Conservation (phyloP, 2,329 filamentous ascomycete species). For the Fusarium oxysporum region DNA sequence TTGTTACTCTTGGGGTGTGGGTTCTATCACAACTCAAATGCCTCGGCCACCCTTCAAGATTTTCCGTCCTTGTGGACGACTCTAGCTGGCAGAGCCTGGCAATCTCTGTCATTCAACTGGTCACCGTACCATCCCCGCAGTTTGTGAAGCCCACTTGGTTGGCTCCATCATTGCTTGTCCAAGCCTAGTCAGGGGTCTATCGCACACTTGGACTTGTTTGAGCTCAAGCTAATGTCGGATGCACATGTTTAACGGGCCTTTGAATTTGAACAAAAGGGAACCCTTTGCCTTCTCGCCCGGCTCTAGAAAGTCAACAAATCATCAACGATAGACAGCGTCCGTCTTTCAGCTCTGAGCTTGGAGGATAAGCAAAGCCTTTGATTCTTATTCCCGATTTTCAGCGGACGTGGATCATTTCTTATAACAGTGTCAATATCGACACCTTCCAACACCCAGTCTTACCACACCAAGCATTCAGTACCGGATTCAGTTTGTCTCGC, state of each 20-base stretch:
- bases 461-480: background rate
- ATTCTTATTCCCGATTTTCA: slow-evolving; percentile 3
- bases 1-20: slow-evolving; percentile 9
- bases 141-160: slow-evolving; percentile 39
- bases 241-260: slow-evolving; percentile 36
- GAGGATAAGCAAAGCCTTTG: background rate
- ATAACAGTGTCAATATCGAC: slow-evolving; percentile 12
- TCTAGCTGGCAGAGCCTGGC: slow-evolving; percentile 21
- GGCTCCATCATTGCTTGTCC: slow-evolving; percentile 40
- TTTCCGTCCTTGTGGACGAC: slow-evolving; percentile 43
- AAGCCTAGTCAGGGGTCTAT: slow-evolving; percentile 47
- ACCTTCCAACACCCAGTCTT: background rate
- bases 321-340: slow-evolving; percentile 7
- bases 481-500: slow-evolving; percentile 30
- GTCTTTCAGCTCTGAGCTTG: slow-evolving; percentile 8
- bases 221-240: slow-evolving; percentile 34
- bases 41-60: slow-evolving; percentile 29
- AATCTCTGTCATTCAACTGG: slow-evolving; percentile 37
- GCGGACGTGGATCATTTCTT: background rate
- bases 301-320: slow-evolving; percentile 30
- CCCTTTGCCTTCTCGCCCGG: slow-evolving; percentile 20
- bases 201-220: slow-evolving; percentile 30
- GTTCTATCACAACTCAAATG: slow-evolving; percentile 4
- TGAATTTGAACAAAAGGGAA: slow-evolving; percentile 33
- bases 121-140: slow-evolving; percentile 42